Evolutionary conservation across 2,329 filamentous ascomycete species (phyloP), one percentile per base, ranked within the genome.

Genomic region (Fusarium sp.): DNA sequence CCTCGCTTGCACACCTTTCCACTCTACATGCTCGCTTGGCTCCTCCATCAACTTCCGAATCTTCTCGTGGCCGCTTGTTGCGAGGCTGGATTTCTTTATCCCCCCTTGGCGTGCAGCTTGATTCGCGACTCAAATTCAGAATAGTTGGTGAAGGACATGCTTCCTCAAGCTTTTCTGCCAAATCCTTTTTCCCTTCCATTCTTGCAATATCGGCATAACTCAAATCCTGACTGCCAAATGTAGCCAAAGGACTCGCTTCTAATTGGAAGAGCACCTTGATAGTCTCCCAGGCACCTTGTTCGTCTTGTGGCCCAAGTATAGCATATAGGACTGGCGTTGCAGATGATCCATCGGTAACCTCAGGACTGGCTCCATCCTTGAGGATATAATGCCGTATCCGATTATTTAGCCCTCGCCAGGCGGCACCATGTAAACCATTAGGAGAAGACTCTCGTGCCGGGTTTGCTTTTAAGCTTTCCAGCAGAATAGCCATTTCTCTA

Each of bases 11-110:
- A 44, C 15, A 25, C 42, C n/a, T 44, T 44, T 11, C 2, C 25
- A 79, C 81, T 66, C 84, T 84, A 38, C 84, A 79, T 6, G 83
- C 81, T 65, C 84, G 78, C 78, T 86, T 86, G 7, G 82, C 83
- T 25, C 84, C 84, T n/a, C 79, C 83, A 5, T 81, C 82, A 25
- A 72, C 79, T 57, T 85, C 84, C 1, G 81, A 83, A 60, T 90
- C 89, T 52, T 89, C 88, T 60, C 88, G 83, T 19, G 87, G 85
- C 32, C 89, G 84, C 81, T 91, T 90, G 72, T 85, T 87, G 8
- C 88, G 87, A 13, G 87, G 86, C 46, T 89, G 88, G 74, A 89
- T 87, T 62, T 90, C 89, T 52, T 85, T 82, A 11, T 44, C 42
- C 7, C 6, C 40, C 7, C 13, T 30, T 37, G 19, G 13, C 54